Conservation (phyloP, 176 grass and related monocot species). For the Puccinellia tenuiflora region DNA sequence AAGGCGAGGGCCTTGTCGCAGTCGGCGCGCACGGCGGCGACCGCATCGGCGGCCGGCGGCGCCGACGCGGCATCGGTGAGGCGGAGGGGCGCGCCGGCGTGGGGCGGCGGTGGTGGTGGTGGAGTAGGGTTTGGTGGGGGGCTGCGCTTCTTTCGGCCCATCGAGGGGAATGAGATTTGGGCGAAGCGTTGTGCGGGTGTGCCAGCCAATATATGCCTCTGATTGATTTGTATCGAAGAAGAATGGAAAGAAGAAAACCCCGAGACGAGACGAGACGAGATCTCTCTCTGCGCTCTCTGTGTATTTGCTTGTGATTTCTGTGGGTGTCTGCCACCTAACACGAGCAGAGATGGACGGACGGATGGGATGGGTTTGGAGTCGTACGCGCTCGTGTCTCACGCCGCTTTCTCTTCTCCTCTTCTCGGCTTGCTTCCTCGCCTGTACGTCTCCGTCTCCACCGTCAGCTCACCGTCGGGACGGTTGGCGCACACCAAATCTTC, state of each 20-base stretch:
- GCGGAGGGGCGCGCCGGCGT: slow-evolving; percentile 15
- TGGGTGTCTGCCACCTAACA: neutral
- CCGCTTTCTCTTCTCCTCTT: neutral
- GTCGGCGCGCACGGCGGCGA: slow-evolving; percentile 43
- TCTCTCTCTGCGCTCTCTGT: neutral
- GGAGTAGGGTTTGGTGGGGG: slow-evolving; percentile 62
- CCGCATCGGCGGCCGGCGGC: neutral
- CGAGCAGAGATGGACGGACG: neutral
- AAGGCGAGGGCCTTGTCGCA: slow-evolving; percentile 53
- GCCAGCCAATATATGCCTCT: neutral
- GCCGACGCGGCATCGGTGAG: neutral
- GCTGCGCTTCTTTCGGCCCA: slow-evolving; percentile 81
- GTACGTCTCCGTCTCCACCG: neutral
- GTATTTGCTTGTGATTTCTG: neutral
- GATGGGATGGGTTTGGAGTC: neutral
- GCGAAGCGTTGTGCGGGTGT: neutral
- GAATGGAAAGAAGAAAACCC: neutral
- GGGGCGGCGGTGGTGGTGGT: neutral
- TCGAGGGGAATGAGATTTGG: slow-evolving; percentile 31
- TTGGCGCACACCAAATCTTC: neutral
- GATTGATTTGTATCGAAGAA: neutral
- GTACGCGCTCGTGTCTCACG: neutral
- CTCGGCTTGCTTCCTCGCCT: neutral
- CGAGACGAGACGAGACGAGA: neutral
- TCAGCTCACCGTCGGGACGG: neutral